Evolutionary conservation across 1,284 basidiomycete genomes (phyloP), one percentile per base, ranked within the genome.

Genomic region (Trichosporon sp.): DNA sequence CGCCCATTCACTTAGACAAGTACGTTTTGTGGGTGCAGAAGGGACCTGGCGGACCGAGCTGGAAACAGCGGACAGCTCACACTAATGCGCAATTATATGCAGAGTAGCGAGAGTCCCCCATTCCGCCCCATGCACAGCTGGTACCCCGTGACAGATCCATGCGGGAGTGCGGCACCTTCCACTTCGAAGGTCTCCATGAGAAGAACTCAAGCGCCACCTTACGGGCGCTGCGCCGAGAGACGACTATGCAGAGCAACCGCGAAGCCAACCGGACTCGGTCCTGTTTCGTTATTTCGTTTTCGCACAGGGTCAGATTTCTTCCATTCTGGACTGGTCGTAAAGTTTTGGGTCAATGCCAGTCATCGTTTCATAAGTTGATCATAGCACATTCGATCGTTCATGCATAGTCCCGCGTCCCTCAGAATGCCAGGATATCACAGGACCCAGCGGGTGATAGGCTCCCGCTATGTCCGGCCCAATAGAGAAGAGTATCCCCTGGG

Each of bases 381-480:
- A 63, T 37, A 2, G 59, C 31, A 37, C 1, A 19, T 26, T 54
- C 51, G 51, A 54, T 54, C 51, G 19, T 54, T 26, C 51, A 54
- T 54, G 51, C 51, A 54, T 54, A 7, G 19, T 54, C 51, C 51
- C 51, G 51, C 16, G 51, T 54, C 21, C 51, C 51, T 54, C n/a
- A 26, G 51, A 21, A 54, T 54, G 19, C 8, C 51, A 26, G 19
- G 51, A 54, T 21, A 54, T 54, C 7, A 8, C 51, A 26, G 19
- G 51, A 26, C 8, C 21, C n/a, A 21, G 51, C 19, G 19, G 51
- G 51, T 54, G 51, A 4, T 3, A 54, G 51, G 7, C 16, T 26
- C 51, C 51, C 51, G 51, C 19, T 2, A 54, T 6, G 19, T 12
- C 35, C 35, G 35, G 35, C n/a, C 48, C 4, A 51, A 51, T 12